These are phyloP conservation scores for Tolypocladium album DNA, from an alignment of 2,329 filamentous ascomycete genomes.

Conservation along the genomic window DNA sequence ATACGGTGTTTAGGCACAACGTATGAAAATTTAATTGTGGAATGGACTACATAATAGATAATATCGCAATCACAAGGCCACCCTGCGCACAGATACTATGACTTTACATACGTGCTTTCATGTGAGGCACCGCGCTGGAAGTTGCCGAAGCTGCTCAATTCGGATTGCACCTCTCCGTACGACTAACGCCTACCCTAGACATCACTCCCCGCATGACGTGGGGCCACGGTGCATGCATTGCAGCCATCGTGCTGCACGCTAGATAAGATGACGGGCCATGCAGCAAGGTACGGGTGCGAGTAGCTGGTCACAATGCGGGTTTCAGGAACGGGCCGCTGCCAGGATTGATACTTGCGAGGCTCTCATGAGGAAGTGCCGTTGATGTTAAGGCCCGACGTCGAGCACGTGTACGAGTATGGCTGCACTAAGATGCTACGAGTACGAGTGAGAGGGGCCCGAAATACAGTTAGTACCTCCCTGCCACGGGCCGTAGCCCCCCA, in stretches of 20 bases:
- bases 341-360: background rate
- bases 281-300: background rate
- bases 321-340: background rate
- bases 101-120: too few relatives aligned
- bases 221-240: background rate
- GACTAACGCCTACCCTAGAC: background rate
- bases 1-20: background rate
- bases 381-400: background rate
- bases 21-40: background rate
- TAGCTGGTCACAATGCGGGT: background rate
- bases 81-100: background rate
- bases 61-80: background rate
- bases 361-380: background rate
- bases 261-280: background rate
- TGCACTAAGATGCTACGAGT: background rate
- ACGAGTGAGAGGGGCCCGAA: background rate
- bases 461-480: background rate
- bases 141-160: too few relatives aligned
- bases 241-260: background rate
- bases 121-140: too few relatives aligned
- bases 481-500: background rate
- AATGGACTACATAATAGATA: background rate
- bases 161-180: too few relatives aligned
- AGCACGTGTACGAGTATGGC: background rate
- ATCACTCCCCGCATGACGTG: background rate